Base-by-base conservation (phyloP, 2,329 filamentous ascomycete species). In the Aspergillus sp. region DNA sequence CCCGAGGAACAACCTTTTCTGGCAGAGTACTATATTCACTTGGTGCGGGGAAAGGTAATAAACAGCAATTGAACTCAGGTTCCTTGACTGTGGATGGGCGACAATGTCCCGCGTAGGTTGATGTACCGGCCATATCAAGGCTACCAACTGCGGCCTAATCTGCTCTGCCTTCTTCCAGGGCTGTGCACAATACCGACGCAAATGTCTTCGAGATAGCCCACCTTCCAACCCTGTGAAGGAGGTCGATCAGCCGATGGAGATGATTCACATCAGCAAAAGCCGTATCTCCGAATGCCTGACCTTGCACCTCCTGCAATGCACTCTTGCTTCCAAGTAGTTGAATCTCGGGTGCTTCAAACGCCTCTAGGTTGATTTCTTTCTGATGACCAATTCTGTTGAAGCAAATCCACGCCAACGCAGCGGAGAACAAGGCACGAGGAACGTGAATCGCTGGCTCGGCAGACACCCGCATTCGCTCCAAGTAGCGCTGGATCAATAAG, bases 151-250 rank as follows among this genome's bases (percentile, higher is more conserved):
- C 2, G n/a, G 9, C 2, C n/a, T 17, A 38, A 7, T 17, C 34
- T 17, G 11, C 34, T 16, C 16, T 10, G 5, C 34, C 34, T n/a
- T 38, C 34, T 38, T 38, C 34, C 34, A 55, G 4, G 11, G 49
- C 53, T 1, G 49, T n/a, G 17, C 45, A 52, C 4, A 67, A 52
- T 6, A 64, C 61, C 19, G 52, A 52, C 1, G 64, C 58, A 57
- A 67, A 66, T 21, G 58, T 54, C 21, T 59, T 53, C 2, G 64
- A 65, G 46, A 67, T 67, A 23, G 57, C 62, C 64, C 64, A 67
- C 36, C 64, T 58, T 1, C 63, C 63, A 38, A 63, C 60, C 1
- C 64, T 58, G 23, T 60, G 57, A 23, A 67, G 52, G 13, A 65
- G 50, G 36, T 65, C 63, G 20, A 61, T 59, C 45, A 65, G 46